phyloP scores from a whole-genome alignment of 495 filamentous ascomycete species.

The Poronia punctata region DNA sequence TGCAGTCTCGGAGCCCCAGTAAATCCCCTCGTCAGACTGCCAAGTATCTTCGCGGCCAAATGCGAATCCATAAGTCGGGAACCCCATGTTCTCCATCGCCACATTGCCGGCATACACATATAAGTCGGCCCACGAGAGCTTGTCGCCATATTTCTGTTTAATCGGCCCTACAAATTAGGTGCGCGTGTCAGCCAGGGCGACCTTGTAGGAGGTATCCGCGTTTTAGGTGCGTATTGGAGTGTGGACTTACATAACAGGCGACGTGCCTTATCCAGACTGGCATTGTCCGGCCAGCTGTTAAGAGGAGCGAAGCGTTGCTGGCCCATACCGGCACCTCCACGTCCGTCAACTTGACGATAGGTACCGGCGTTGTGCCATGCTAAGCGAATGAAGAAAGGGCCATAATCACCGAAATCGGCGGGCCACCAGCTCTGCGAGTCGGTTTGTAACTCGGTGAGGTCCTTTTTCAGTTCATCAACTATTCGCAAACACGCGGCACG shows the following conservation, averaged over 20 bases:
- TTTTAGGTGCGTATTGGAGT: background rate
- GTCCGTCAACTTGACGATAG: constrained; percentile 52
- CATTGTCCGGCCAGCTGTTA: constrained; percentile 60
- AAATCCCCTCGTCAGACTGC: constrained; percentile 54
- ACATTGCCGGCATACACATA: constrained; percentile 52
- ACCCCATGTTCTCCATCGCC: constrained; percentile 54
- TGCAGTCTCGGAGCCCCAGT: constrained; percentile 53
- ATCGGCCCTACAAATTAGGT: constrained; percentile 44
- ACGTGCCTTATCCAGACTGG: constrained; percentile 55
- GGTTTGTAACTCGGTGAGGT: constrained; percentile 49
- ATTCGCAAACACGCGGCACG: constrained; percentile 39
- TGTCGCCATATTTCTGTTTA: constrained; percentile 58
- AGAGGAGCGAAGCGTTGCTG: constrained; percentile 58
- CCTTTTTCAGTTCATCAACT: constrained; percentile 50
- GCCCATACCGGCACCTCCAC: constrained; percentile 52
- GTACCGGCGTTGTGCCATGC: constrained; percentile 58
- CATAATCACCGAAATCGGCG: constrained; percentile 57
- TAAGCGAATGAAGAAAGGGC: constrained; percentile 56
- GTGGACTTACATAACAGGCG: constrained; percentile 42
- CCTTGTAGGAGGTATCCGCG: background rate
- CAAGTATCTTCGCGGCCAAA: constrained; percentile 52
- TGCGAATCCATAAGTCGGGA: constrained; percentile 53
- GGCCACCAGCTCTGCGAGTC: constrained; percentile 58
- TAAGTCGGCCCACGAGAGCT: constrained; percentile 57
- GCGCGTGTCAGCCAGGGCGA: background rate